Evolutionary conservation across 2,329 filamentous ascomycete genomes (phyloP).

Genomic region (Thermoascus crustaceus): DNA sequence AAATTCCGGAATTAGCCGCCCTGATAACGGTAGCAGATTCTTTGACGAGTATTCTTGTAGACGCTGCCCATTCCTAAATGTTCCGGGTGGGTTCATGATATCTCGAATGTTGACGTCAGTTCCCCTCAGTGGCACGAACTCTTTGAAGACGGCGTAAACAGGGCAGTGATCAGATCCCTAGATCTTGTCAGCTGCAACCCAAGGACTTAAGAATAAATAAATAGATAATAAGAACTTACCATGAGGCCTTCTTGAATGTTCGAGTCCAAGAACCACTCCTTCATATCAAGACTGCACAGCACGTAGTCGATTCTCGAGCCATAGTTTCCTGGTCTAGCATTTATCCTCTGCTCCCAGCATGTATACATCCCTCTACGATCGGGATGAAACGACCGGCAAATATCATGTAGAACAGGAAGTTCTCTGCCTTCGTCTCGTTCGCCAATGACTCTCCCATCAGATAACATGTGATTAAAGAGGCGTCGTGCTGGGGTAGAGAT

Average conservation of each 20-base stretch:
- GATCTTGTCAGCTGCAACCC: too few relatives aligned
- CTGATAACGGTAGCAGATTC: conserved; percentile 64
- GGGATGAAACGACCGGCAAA: conserved; percentile 74
- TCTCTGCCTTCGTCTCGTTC: conserved; percentile 62
- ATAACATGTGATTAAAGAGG: conserved; percentile 78
- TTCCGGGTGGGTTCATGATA: conserved; percentile 66
- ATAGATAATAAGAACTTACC: conserved; percentile 25
- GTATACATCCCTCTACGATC: conserved; percentile 86
- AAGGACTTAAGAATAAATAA: conserved; percentile 13
- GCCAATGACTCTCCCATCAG: conserved; percentile 58
- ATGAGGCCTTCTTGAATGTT: conserved; percentile 91
- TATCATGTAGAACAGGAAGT: conserved; percentile 67
- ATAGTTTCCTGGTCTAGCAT: conserved; percentile 90
- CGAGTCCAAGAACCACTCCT: conserved; percentile 67
- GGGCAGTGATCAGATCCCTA: conserved; percentile 95
- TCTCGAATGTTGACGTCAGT: conserved; percentile 54
- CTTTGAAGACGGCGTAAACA: conserved; percentile 68
- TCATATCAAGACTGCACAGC: conserved; percentile 70
- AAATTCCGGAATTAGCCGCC: conserved; percentile 79
- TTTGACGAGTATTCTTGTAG: conserved; percentile 58
- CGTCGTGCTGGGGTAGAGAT: conserved; percentile 62
- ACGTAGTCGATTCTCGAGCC: conserved; percentile 92
- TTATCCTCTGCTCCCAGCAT: conserved; percentile 91
- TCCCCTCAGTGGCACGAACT: conserved; percentile 48
- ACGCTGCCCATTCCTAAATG: conserved; percentile 61